Percentiles rank a stretch among this genome's conserved stretches.
These are phyloP conservation scores for Gymnopilus dilepis DNA, from an alignment of 768 basidiomycete species.

Conservation along the genomic window DNA sequence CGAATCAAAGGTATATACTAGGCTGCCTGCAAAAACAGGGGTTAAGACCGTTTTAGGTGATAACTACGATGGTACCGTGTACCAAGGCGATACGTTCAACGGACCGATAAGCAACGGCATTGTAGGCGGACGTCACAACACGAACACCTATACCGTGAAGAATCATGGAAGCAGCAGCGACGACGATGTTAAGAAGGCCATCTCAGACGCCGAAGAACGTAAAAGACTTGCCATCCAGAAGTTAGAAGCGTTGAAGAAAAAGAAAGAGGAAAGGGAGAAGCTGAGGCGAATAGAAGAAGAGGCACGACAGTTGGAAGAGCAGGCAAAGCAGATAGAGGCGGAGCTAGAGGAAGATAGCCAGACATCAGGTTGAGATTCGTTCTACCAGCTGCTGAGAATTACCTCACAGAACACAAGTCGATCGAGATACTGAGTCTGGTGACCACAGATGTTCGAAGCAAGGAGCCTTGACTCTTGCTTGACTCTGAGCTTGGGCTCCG, in stretches of 20 bases:
- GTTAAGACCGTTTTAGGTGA: too few species aligned
- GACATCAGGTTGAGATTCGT: too few species aligned
- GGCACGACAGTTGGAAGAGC: background rate
- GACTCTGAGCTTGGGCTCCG: too few species aligned
- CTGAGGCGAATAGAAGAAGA: background rate
- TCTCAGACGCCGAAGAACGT: background rate
- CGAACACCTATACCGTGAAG: background rate
- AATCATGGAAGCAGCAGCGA: background rate
- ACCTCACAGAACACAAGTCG: too few species aligned
- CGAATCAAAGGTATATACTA: background rate
- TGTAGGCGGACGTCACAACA: background rate
- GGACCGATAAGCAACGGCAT: background rate
- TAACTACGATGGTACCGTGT: background rate
- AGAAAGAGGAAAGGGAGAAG: background rate
- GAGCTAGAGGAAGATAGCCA: background rate
- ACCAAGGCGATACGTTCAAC: background rate
- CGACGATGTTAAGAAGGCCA: background rate
- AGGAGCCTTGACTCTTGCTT: too few species aligned
- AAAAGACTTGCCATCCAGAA: background rate
- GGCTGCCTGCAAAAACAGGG: too few species aligned
- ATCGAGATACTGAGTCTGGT: too few species aligned
- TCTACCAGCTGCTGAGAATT: too few species aligned
- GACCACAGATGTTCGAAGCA: too few species aligned
- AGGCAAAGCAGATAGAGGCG: background rate
- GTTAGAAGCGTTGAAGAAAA: background rate